Base-by-base conservation (phyloP, 805 yeast species). In the Soucietia sequanensis region DNA sequence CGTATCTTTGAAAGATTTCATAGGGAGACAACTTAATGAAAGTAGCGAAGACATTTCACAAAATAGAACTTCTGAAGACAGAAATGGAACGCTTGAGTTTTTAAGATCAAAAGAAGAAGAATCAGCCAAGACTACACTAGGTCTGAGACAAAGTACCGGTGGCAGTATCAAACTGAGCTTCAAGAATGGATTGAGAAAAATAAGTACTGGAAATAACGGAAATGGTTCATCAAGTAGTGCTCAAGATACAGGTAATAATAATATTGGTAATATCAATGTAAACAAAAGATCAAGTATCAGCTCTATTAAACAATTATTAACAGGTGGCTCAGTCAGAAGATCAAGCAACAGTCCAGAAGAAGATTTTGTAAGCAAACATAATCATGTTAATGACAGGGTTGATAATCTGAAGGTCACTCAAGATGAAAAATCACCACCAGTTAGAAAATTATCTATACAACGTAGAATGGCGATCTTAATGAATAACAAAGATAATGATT, bases 401-500 rank as follows among this genome's bases (percentile, higher is more conserved):
- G 13, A 9, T 25, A 13, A 10, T 21, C 8, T 8, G 11, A 15
- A 15, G 13, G 18, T 6, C 11, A 9, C 26, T 10, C 18, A 21
- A 23, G 24, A 29, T 6, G 16, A 33, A 26, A 4, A 11, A 11
- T 13, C 27, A 12, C 12, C 24, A 5, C 39, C 46, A 11, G 45
- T 43, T 4, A 50, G 50, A 39, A 59, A 60, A 27, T 35, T 54
- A 12, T 62, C 71, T 2, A 78, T 81, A 28, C 82, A 78, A 46
- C 60, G 73, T 37, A 65, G 84, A 44, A 77, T 80, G 54, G 73
- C 71, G 30, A 68, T 67, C 45, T 60, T 76, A 25, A 54, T 79
- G 36, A 65, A 57, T 39, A 64, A 68, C 41, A 56, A 58, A 33
- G 61, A 50, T 24, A 43, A 50, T n/a, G 52, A 73, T 4, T 62